Base-by-base conservation (phyloP, 2,329 filamentous ascomycete genomes). In the Rhinocladiella mackenziei region DNA sequence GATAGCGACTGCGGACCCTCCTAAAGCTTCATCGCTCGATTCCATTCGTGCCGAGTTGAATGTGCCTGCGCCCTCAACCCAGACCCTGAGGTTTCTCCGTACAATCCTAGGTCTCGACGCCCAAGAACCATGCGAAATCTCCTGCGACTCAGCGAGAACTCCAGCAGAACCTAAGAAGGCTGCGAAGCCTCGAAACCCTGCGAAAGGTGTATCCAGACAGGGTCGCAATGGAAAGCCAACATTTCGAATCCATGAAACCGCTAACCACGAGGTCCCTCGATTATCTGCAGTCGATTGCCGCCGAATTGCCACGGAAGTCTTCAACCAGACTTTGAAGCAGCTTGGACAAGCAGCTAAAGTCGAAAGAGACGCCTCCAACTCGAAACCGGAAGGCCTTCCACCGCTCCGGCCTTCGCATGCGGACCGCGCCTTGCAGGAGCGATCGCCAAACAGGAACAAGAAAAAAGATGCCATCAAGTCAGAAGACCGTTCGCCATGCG, bases 251-350 rank as follows among this genome's bases (percentile, higher is more conserved):
- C 48, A 54, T 35, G 42, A 36, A n/a, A 28, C n/a, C 29, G 13
- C 18, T 11, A 28, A 30, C 38, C 15, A 14, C 8, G 11, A 34
- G 31, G 17, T 14, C n/a, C 37, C 37, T 9, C 9, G 20, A 13
- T 33, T 53, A 9, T 45, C 43, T 5, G 29, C 23, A 11, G 34
- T n/a, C 39, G 64, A 70, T 45, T 64, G 63, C 41, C 58, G 67
- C 1, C 59, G 66, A 4, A 59, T 72, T 15, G 69, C 69, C 1
- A 71, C 69, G 1, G 69, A 71, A 23, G 60, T 69, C 9, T 71
- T 72, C 48, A 72, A 72, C 55, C 57, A 57, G 11, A 66, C 67
- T 1, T 58, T 71, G 9, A 72, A 68, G 48, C 59, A 63, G 0
- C 59, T 72, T 6, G 67, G 65, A 1, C 66, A 69, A 29, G 62